A percentile compares a stretch with the other conserved stretches of the same genome.
Evolutionary conservation across 352 stramenopile genomes (phyloP).

Genomic region (Globisporangium orthogonon): DNA sequence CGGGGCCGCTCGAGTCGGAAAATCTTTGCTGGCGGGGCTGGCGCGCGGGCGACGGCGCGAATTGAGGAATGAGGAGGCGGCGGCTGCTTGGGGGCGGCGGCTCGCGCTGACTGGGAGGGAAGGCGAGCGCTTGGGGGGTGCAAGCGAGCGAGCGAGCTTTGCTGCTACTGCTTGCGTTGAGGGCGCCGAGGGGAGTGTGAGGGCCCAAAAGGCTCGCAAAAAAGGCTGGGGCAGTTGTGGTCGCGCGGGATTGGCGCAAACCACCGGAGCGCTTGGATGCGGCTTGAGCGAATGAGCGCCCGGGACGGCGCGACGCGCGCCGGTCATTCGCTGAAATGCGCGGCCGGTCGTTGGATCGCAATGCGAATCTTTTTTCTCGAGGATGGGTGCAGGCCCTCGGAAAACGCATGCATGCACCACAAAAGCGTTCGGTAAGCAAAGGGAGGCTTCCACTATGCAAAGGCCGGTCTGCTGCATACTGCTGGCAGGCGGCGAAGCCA

Average conservation of each 20-base stretch:
- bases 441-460: background rate
- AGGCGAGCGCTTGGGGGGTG: background rate
- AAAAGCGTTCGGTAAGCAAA: background rate
- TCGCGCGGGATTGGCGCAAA: too few relatives aligned
- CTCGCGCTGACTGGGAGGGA: background rate
- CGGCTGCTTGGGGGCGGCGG: background rate
- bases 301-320: too few relatives aligned
- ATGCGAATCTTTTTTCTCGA: too few relatives aligned
- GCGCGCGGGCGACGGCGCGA: conserved; percentile 2
- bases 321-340: too few relatives aligned
- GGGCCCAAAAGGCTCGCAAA: background rate
- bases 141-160: background rate
- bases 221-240: too few relatives aligned
- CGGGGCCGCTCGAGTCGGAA: background rate
- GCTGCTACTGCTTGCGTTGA: background rate
- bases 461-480: background rate
- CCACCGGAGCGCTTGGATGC: too few relatives aligned
- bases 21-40: background rate
- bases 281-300: too few relatives aligned
- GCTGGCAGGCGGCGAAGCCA: background rate
- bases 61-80: conserved; percentile 13
- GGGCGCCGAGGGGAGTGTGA: background rate
- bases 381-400: too few relatives aligned
- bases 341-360: too few relatives aligned
- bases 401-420: too few relatives aligned